A percentile compares a stretch with the other conserved stretches of the same genome.
phyloP scores from a whole-genome alignment of 1,284 basidiomycete genomes.

The Papiliotrema fonsecae region DNA sequence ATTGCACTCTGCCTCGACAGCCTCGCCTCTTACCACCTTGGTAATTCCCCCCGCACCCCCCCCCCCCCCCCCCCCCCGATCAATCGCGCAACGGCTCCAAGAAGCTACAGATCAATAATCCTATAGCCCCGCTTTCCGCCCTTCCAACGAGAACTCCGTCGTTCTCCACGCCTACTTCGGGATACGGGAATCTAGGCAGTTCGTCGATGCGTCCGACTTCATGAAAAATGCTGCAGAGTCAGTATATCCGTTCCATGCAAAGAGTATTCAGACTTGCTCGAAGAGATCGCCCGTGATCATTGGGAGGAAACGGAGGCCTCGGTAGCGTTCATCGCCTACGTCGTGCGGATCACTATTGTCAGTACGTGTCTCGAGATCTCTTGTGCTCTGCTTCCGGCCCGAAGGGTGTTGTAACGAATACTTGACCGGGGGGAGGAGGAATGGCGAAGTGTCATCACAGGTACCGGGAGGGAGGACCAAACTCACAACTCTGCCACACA shows the following conservation, averaged over 20 bases:
- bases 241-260: background rate
- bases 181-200: slow-evolving; percentile 43
- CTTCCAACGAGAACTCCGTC: slow-evolving; percentile 47
- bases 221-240: slow-evolving; percentile 35
- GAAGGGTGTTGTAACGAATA: no score
- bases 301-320: slow-evolving; percentile 38
- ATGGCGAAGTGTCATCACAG: no score
- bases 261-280: slow-evolving; percentile 29
- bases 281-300: slow-evolving; percentile 41
- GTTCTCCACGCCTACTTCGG: slow-evolving; percentile 46
- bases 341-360: slow-evolving; percentile 21
- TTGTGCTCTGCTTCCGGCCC: no score
- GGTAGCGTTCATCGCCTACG: slow-evolving; percentile 31
- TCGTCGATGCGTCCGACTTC: slow-evolving; percentile 48
- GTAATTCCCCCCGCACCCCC: no score
- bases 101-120: slow-evolving; percentile 48
- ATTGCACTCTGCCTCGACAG: no score
- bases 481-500: slow-evolving; percentile 45
- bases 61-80: background rate
- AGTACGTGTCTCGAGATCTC: background rate
- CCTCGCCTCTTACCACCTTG: no score
- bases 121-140: slow-evolving; percentile 36
- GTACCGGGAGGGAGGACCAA: background rate
- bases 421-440: no score
- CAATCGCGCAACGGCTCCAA: slow-evolving; percentile 33